Conservation (phyloP, 2,329 filamentous ascomycete species). For the Calonectria fujianensis region DNA sequence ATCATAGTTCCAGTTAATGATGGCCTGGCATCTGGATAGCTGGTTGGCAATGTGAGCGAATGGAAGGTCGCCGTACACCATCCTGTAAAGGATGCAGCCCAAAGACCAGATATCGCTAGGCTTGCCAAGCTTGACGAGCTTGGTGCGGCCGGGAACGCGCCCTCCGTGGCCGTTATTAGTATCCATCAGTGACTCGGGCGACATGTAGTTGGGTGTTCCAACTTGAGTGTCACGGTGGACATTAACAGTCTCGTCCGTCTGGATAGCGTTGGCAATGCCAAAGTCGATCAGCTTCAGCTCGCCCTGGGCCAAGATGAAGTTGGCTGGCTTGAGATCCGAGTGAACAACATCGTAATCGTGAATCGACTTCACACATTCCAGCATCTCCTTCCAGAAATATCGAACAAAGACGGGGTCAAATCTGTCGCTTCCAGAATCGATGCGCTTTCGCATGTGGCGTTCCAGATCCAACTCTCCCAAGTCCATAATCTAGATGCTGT, state of each 20-base stretch:
- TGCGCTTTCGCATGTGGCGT: constrained; percentile 84
- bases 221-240: constrained; percentile 97
- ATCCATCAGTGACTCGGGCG: constrained; percentile 93
- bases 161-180: constrained; percentile 79
- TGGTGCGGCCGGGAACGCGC: constrained; percentile 69
- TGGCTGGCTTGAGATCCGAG: constrained; percentile 96
- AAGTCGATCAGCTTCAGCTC: constrained; percentile 98
- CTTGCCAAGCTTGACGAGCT: constrained; percentile 96
- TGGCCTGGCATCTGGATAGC: constrained; percentile 89
- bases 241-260: constrained; percentile 96
- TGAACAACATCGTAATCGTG: constrained; percentile 95
- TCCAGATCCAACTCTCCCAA: constrained; percentile 96
- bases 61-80: constrained; percentile 97
- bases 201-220: constrained; percentile 99
- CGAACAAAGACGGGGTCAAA: constrained; percentile 94
- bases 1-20: constrained; percentile 84
- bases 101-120: constrained; percentile 97
- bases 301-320: constrained; percentile 94
- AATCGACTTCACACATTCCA: constrained; percentile 93
- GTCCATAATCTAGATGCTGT: constrained; percentile 86
- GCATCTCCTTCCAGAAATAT: constrained; percentile 99
- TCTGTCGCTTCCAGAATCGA: constrained; percentile 82
- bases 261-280: constrained; percentile 97
- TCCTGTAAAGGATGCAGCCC: constrained; percentile 97
- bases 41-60: constrained; percentile 94